Evolutionary conservation across 495 filamentous ascomycete species (phyloP), one percentile per base, ranked within the genome.

Genomic region (Clohesyomyces aquaticus): DNA sequence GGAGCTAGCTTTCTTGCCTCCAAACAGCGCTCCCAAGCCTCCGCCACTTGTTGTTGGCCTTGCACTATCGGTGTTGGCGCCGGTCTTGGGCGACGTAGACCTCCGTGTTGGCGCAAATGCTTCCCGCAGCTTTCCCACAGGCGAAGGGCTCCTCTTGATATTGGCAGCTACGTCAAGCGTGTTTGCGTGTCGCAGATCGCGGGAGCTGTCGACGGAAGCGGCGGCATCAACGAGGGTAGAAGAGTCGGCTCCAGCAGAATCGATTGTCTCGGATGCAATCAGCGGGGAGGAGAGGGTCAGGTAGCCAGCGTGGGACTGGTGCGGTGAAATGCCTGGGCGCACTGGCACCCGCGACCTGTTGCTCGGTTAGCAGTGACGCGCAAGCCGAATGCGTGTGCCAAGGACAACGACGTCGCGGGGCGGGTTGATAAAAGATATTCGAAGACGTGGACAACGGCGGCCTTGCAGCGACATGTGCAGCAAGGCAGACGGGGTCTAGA

Each of bases 281-380:
- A 92, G 76, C 27, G 91, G 91, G 25, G 91, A 93, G 16, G 90
- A 93, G 12, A 88, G 85, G 27, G 91, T 93, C 55, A 93, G 80
- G 74, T 90, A 88, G 58, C 87, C 90, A 65, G 86, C 80, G 72
- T 94, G 91, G 26, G 90, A 93, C 38, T 87, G 81, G 74, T 87
- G 88, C 27, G 86, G 80, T 43, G 87, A 86, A 56, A 89, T 81
- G 60, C 76, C 77, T 67, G 84, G 88, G 35, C 75, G 58, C 43
- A 68, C 59, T 55, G 59, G 49, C 43, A 68, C 59, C 48, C 49
- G 49, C 1, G 80, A 77, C 55, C 83, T 85, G 69, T 28, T 63
- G 45, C n/a, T 67, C 59, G 68, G 61, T 63, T 65, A 72, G 69
- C 55, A 49, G 32, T 70, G 65, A 63, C 46, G 61, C 62, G 63